A percentile compares a stretch with the other conserved stretches of the same genome.
phyloP scores from a whole-genome alignment of 2,329 filamentous ascomycete species.

The Paraconiothyrium brasiliense region DNA sequence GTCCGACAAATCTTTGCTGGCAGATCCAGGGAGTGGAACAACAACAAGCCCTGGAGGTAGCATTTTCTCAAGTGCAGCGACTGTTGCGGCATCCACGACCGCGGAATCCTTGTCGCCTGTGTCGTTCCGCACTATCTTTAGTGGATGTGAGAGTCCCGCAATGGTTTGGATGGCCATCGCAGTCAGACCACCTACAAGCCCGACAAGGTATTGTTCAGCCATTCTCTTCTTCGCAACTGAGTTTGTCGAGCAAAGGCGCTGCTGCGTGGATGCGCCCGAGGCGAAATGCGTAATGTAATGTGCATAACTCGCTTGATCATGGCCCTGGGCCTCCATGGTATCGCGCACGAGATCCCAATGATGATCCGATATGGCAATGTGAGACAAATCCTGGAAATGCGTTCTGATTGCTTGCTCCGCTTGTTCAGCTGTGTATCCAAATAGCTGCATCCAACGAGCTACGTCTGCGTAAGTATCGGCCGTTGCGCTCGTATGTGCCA shows the following conservation, averaged over 20 bases:
- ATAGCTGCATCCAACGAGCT: conserved; percentile 10
- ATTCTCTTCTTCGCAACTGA: neutral
- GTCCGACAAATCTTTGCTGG: conserved; percentile 7
- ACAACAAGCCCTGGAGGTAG: neutral
- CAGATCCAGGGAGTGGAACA: conserved; percentile 1
- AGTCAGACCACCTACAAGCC: neutral
- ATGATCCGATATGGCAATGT: conserved; percentile 7
- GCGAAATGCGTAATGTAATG: neutral
- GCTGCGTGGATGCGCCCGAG: neutral
- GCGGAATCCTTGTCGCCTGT: conserved; percentile 1
- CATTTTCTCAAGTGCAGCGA: neutral
- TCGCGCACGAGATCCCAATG: conserved; percentile 10
- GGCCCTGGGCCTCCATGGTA: neutral
- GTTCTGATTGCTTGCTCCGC: conserved; percentile 2
- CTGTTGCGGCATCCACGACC: conserved; percentile 8
- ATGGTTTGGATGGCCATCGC: neutral
- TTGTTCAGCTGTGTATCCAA: conserved; percentile 3
- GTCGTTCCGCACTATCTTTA: neutral
- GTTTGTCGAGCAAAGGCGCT: neutral
- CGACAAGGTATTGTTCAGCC: conserved; percentile 4
- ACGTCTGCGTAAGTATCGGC: neutral
- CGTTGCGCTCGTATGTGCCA: neutral
- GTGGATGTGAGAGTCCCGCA: neutral
- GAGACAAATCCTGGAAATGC: conserved; percentile 9
- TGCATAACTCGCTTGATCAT: conserved; percentile 14